A percentile compares a stretch with the other conserved stretches of the same genome.
phyloP scores from a whole-genome alignment of 371 early-diverging fungal genomes.

The Amoeboaphelidium occidentale region DNA sequence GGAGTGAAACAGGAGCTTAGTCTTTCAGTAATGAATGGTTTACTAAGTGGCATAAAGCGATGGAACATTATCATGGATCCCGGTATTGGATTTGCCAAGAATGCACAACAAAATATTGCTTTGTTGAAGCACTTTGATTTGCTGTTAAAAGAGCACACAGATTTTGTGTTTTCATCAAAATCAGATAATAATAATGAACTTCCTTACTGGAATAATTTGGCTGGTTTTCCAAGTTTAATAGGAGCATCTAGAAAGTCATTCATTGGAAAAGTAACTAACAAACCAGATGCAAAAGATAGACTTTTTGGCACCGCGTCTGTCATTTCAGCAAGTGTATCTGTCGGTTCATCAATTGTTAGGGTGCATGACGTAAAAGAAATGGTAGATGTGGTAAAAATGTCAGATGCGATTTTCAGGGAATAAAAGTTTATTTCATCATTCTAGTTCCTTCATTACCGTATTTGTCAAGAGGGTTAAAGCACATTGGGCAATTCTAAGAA shows the following conservation, averaged over 20 bases:
- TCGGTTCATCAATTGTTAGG: slow-evolving; percentile 57
- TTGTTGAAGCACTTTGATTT: slow-evolving; percentile 28
- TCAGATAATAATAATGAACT: no score
- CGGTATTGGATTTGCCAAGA: slow-evolving; percentile 91
- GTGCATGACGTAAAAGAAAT: slow-evolving; percentile 87
- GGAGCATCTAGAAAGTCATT: slow-evolving; percentile 17
- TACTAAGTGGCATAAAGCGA: slow-evolving; percentile 51
- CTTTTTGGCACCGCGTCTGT: slow-evolving; percentile 86
- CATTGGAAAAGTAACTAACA: slow-evolving; percentile 22
- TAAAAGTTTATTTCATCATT: no score
- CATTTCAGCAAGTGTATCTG: slow-evolving; percentile 58
- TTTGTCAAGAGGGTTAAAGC: no score
- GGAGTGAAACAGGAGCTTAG: slow-evolving; percentile 41
- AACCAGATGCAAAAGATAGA: slow-evolving; percentile 40
- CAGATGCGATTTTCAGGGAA: slow-evolving; percentile 7
- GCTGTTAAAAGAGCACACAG: slow-evolving; percentile 12
- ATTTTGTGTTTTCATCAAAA: no score
- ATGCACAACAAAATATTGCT: slow-evolving; percentile 34
- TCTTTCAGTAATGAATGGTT: slow-evolving; percentile 32
- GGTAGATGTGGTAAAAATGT: slow-evolving; percentile 55
- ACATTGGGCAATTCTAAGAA: no score
- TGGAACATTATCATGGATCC: slow-evolving; percentile 95
- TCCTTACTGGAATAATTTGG: slow-evolving; percentile 23
- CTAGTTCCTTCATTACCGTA: no score
- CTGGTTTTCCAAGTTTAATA: slow-evolving; percentile 54